These are phyloP conservation scores for Isochrysis galbana DNA, from an alignment of 78 protist species.

Conservation along the genomic window DNA sequence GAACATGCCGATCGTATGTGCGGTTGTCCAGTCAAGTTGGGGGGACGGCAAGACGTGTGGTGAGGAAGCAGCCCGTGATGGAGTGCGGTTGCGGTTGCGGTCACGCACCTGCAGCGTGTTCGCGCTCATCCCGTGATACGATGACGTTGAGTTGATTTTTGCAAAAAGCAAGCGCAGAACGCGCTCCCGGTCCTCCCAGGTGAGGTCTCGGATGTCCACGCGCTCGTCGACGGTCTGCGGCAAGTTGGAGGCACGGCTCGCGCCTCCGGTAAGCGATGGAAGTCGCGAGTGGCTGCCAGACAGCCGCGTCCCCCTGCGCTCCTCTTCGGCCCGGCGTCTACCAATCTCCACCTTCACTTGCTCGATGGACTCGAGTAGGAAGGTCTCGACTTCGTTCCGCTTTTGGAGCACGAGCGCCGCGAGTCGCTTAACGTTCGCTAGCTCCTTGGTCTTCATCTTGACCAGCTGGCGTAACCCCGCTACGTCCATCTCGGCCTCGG, in stretches of 20 bases:
- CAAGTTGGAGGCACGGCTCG: not conserved
- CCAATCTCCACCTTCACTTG: not conserved
- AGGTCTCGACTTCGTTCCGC: too few relatives aligned
- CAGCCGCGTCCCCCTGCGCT: not conserved
- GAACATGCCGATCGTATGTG: too few relatives aligned
- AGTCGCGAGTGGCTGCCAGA: not conserved
- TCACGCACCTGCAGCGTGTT: not conserved
- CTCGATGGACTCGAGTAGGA: conserved; percentile 15
- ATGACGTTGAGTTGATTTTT: not conserved
- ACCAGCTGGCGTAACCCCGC: too few relatives aligned
- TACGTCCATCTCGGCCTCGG: too few relatives aligned
- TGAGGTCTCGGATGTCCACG: not conserved
- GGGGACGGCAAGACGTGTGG: too few relatives aligned
- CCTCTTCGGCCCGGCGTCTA: not conserved
- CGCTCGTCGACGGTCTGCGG: not conserved
- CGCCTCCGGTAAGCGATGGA: not conserved
- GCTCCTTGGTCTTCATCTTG: too few relatives aligned
- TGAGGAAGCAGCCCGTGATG: too few relatives aligned
- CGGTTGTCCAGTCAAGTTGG: too few relatives aligned
- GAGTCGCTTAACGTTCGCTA: too few relatives aligned
- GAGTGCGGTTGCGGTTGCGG: too few relatives aligned
- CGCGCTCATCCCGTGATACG: not conserved
- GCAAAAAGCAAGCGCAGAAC: conserved; percentile 37
- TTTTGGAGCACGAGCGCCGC: too few relatives aligned
- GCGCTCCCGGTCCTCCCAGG: conserved; percentile 16